These are phyloP conservation scores for Theobroma grandiflorum DNA, from an alignment of 441 rosid genomes.

Conservation along the genomic window DNA sequence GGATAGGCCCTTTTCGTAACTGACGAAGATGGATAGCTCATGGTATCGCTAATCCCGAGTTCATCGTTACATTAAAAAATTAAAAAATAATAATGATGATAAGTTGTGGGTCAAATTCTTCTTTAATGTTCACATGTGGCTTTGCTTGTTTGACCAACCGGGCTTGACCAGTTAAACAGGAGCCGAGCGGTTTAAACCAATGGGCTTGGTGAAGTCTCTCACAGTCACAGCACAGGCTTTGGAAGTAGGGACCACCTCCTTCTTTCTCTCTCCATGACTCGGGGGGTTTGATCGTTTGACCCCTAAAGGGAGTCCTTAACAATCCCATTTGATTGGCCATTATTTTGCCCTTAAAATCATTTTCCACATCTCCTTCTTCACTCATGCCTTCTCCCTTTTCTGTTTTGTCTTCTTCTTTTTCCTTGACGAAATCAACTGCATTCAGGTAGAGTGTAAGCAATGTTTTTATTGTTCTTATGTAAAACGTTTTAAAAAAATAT, in stretches of 20 bases:
- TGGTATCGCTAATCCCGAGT: slow-evolving; percentile 16
- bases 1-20: slow-evolving; percentile 6
- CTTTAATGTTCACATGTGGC: background rate
- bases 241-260: slow-evolving; percentile 11
- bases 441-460: too few species aligned
- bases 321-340: slow-evolving; percentile 5
- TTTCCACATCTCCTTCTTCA: background rate
- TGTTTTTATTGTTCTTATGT: too few species aligned
- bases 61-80: background rate
- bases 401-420: background rate
- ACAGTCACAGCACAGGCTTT: background rate
- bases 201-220: background rate
- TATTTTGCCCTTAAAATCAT: slow-evolving; percentile 4
- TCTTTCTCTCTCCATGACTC: background rate
- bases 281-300: slow-evolving; percentile 16
- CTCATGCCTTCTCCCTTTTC: background rate
- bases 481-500: too few species aligned
- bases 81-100: too few species aligned
- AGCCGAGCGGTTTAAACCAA: background rate
- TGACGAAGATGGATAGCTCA: background rate
- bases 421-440: too few species aligned
- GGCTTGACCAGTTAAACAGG: slow-evolving; percentile 14
- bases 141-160: slow-evolving; percentile 10
- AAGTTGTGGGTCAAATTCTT: background rate
- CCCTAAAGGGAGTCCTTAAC: slow-evolving; percentile 19